Percentiles rank a stretch among this genome's conserved stretches.
Evolutionary conservation across 495 filamentous ascomycete species (phyloP).

Genomic region (Aspergillus haitiensis): DNA sequence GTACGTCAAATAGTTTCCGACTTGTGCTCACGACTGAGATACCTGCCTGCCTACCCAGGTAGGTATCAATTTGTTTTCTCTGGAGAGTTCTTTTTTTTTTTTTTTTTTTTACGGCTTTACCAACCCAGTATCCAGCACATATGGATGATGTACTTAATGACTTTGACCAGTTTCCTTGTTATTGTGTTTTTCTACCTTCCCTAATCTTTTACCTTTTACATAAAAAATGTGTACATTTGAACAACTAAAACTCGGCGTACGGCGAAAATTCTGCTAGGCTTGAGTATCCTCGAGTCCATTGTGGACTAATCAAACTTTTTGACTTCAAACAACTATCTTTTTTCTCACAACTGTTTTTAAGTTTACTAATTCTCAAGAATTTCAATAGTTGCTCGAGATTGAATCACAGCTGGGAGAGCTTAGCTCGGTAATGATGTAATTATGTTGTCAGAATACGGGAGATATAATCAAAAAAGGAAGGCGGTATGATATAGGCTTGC

Average conservation of each 20-base stretch:
- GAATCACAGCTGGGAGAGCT: too few relatives aligned
- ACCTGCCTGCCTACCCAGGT: too few relatives aligned
- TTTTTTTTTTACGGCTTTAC: neutral
- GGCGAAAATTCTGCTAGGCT: neutral
- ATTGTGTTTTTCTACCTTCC: neutral
- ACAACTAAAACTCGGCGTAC: neutral
- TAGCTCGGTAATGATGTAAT: too few relatives aligned
- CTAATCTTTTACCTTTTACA: neutral
- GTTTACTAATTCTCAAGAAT: too few relatives aligned
- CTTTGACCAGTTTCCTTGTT: slow-evolving; percentile 1
- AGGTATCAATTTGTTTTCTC: neutral
- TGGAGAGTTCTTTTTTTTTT: neutral
- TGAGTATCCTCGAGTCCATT: neutral
- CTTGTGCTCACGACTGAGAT: neutral
- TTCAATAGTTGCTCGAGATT: too few relatives aligned
- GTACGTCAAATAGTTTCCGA: neutral
- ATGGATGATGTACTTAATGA: slow-evolving; percentile 4
- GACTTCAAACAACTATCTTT: too few relatives aligned
- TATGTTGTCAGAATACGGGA: too few relatives aligned
- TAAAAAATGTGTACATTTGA: neutral
- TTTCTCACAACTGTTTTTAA: too few relatives aligned
- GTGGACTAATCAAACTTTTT: too few relatives aligned
- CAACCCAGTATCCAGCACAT: neutral
- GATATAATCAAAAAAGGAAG: too few relatives aligned
- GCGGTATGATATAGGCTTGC: too few relatives aligned